phyloP scores from a whole-genome alignment of 495 filamentous ascomycete species.

The Penicillium herquei region DNA sequence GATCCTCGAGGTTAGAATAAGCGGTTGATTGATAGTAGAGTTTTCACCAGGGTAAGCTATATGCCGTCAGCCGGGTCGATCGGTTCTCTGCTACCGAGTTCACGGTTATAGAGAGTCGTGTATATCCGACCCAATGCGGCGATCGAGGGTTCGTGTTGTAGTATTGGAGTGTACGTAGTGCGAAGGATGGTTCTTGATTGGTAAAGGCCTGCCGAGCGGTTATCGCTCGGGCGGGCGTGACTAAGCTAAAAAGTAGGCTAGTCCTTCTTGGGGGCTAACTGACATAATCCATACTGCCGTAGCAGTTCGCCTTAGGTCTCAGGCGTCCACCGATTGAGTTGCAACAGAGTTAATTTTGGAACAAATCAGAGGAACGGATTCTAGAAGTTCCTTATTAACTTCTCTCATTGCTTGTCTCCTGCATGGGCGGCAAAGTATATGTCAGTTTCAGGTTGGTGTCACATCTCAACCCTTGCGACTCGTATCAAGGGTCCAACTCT shows the following conservation, averaged over 20 bases:
- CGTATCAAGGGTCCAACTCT: background rate
- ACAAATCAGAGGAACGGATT: background rate
- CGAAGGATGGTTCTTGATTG: no score
- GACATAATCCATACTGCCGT: no score
- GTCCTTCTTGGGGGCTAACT: no score
- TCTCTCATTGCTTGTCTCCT: background rate
- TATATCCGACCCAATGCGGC: background rate
- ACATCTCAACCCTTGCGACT: constrained; percentile 1
- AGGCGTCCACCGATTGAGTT: background rate
- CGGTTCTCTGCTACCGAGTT: background rate
- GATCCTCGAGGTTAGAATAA: background rate
- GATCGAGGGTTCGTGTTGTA: background rate
- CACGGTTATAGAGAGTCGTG: background rate
- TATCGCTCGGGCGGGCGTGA: no score
- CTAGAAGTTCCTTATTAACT: background rate
- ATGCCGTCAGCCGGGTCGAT: background rate
- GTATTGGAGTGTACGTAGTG: no score
- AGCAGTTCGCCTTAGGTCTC: background rate
- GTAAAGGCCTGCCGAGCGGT: no score
- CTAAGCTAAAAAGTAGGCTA: no score
- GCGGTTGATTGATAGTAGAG: background rate
- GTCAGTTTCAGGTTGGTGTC: background rate
- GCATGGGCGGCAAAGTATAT: background rate
- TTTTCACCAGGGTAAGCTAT: background rate
- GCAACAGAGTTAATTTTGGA: background rate